Evolutionary conservation across 305 asterid genomes (phyloP).

Genomic region (Andrographis paniculata): DNA sequence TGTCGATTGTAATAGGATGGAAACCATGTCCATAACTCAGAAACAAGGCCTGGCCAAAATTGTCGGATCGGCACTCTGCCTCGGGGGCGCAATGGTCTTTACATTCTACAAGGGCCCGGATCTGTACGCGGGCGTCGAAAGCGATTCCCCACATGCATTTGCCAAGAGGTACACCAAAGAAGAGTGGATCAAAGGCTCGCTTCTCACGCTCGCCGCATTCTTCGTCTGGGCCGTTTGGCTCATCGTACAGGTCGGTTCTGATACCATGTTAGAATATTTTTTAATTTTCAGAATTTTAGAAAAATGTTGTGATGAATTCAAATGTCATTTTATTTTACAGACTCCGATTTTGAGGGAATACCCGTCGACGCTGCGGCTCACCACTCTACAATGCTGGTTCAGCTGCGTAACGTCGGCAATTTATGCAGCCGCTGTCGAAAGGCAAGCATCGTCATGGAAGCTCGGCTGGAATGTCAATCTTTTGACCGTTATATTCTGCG

Average conservation of each 20-base stretch:
- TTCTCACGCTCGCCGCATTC: constrained; percentile 28
- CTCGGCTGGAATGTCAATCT: too few relatives aligned
- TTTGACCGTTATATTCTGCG: too few relatives aligned
- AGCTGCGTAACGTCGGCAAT: constrained; percentile 28
- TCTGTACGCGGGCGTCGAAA: constrained; percentile 18
- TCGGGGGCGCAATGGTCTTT: constrained; percentile 37
- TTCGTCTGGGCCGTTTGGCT: constrained; percentile 46
- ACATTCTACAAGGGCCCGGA: constrained; percentile 49
- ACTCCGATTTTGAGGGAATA: constrained; percentile 40
- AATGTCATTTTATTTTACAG: constrained; percentile 15
- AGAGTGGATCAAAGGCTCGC: constrained; percentile 51
- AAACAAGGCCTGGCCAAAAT: constrained; percentile 41
- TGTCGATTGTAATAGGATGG: constrained; percentile 20
- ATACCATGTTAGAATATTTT: too few relatives aligned
- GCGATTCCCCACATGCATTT: constrained; percentile 12
- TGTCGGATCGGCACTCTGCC: constrained; percentile 30
- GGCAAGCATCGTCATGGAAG: constrained; percentile 35
- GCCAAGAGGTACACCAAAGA: constrained; percentile 21
- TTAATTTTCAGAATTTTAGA: not conserved
- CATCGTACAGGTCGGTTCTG: constrained; percentile 47
- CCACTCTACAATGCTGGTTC: constrained; percentile 34
- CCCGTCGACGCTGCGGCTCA: constrained; percentile 42
- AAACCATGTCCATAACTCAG: constrained; percentile 21
- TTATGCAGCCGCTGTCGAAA: constrained; percentile 27
- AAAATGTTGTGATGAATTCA: not conserved